These are phyloP conservation scores for Rhizophagus prolifer DNA, from an alignment of 192 early-diverging fungal species.

Conservation along the genomic window DNA sequence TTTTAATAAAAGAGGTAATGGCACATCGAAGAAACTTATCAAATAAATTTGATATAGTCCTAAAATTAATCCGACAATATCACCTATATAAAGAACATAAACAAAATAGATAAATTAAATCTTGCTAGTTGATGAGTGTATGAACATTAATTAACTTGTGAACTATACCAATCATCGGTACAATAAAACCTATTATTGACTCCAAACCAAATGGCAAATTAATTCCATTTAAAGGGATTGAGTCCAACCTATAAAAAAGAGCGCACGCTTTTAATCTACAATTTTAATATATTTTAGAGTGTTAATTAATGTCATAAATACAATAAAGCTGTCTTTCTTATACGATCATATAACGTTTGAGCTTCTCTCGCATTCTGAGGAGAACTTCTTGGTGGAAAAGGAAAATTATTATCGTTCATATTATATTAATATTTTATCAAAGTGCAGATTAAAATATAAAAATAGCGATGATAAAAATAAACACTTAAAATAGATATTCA, in stretches of 20 bases:
- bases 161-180: conserved; percentile 10
- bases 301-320: not conserved
- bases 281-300: not conserved
- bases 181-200: not conserved
- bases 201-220: conserved; percentile 9
- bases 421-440: no score
- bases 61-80: not conserved
- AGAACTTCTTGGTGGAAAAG: not conserved
- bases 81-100: not conserved
- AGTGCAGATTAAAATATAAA: no score
- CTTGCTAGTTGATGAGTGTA: not conserved
- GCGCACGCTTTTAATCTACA: not conserved
- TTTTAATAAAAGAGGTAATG: not conserved
- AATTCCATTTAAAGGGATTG: not conserved
- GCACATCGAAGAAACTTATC: not conserved
- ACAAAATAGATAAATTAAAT: not conserved
- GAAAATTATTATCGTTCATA: not conserved
- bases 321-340: conserved; percentile 6
- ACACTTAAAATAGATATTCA: no score
- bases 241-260: conserved; percentile 10
- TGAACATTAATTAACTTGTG: not conserved
- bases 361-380: conserved; percentile 3
- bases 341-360: conserved; percentile 14
- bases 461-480: no score
- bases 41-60: conserved; percentile 23